A percentile compares a stretch with the other conserved stretches of the same genome.
These are phyloP conservation scores for Coemansia sp. DNA, from an alignment of 192 early-diverging fungal species.

Conservation along the genomic window DNA sequence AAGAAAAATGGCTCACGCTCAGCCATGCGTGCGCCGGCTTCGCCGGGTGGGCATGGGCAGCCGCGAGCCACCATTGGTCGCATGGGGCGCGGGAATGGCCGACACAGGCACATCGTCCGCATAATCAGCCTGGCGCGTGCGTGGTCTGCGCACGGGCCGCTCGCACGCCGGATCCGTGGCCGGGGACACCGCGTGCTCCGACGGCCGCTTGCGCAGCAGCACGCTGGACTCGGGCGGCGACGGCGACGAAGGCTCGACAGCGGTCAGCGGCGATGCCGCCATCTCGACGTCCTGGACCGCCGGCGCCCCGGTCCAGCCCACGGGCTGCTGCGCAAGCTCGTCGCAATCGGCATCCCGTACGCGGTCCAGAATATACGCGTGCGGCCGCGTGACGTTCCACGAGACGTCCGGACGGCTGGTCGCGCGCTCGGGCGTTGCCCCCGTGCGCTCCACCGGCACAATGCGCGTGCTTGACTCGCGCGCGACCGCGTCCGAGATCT, in stretches of 20 bases:
- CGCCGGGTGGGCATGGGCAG: constrained; percentile 10
- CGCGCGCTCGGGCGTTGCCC: constrained; percentile 9
- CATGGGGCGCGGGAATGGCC: constrained; percentile 6
- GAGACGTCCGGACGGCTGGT: background rate
- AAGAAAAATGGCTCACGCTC: too few relatives aligned
- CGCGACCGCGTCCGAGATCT: constrained; percentile 3
- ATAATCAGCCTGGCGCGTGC: constrained; percentile 4
- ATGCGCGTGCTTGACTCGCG: constrained; percentile 1
- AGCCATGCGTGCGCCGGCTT: background rate
- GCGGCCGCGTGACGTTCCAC: constrained; percentile 27
- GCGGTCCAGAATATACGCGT: constrained; percentile 14
- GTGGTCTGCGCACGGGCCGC: constrained; percentile 13
- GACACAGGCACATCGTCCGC: background rate
- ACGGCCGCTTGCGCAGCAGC: constrained; percentile 28
- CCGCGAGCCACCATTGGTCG: background rate
- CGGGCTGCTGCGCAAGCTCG: background rate
- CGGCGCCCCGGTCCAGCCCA: constrained; percentile 31
- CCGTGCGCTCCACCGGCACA: background rate
- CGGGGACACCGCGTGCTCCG: constrained; percentile 14
- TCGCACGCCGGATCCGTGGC: background rate
- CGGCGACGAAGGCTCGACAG: background rate
- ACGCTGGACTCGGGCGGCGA: background rate
- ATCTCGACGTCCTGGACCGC: background rate
- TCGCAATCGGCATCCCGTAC: background rate
- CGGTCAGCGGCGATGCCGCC: background rate